Percentiles rank a stretch among this genome's conserved stretches.
These are phyloP conservation scores for Silene noctiflora DNA, from an alignment of 179 eudicot species.

Conservation along the genomic window DNA sequence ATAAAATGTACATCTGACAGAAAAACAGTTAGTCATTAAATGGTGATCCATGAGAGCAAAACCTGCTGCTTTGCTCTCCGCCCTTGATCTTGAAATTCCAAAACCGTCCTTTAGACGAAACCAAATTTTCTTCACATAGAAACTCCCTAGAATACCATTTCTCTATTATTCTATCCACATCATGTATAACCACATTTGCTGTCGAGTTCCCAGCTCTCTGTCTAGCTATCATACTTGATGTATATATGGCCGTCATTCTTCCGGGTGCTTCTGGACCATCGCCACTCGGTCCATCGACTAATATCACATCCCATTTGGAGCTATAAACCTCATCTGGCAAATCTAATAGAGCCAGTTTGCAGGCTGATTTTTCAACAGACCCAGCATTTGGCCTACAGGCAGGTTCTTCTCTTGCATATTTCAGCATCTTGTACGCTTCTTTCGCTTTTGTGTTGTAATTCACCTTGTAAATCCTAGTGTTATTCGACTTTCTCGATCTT, in stretches of 20 bases:
- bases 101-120: conserved; percentile 80
- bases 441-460: conserved; percentile 51
- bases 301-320: conserved; percentile 66
- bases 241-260: conserved; percentile 79
- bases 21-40: conserved; percentile 5
- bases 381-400: conserved; percentile 39
- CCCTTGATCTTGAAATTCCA: conserved; percentile 67
- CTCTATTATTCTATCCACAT: conserved; percentile 71
- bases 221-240: conserved; percentile 69
- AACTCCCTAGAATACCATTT: conserved; percentile 98
- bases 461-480: conserved; percentile 47
- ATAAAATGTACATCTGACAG: not conserved
- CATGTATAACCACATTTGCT: conserved; percentile 69
- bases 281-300: conserved; percentile 84
- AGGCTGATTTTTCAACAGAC: conserved; percentile 36
- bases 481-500: conserved; percentile 26
- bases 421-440: conserved; percentile 69
- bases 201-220: conserved; percentile 43
- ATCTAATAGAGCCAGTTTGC: conserved; percentile 51
- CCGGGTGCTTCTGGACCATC: conserved; percentile 69
- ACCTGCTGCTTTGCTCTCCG: conserved; percentile 30
- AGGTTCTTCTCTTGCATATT: conserved; percentile 48
- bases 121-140: conserved; percentile 71
- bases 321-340: conserved; percentile 56
- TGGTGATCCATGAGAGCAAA: conserved; percentile 38